These are phyloP conservation scores for Fraxinus dipetala DNA, from an alignment of 305 asterid genomes.

Conservation along the genomic window DNA sequence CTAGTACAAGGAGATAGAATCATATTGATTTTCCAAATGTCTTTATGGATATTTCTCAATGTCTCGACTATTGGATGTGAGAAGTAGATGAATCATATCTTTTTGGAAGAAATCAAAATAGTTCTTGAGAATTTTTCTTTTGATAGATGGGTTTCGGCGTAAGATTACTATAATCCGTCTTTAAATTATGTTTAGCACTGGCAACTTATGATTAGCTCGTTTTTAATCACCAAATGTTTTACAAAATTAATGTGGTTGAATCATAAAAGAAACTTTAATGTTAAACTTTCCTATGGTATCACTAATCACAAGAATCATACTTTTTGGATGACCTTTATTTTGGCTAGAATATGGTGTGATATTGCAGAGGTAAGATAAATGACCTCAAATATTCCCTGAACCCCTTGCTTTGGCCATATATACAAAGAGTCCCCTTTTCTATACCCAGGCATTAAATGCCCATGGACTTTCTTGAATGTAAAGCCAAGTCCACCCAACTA, in stretches of 20 bases:
- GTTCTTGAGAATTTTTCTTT: background rate
- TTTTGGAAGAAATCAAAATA: background rate
- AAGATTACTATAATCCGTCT: background rate
- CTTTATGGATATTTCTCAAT: background rate
- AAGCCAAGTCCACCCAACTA: slow-evolving; percentile 34
- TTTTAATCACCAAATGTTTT: background rate
- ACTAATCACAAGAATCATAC: background rate
- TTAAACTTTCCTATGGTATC: background rate
- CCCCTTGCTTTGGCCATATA: background rate
- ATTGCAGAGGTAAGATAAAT: background rate
- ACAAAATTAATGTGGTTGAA: background rate
- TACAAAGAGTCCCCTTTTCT: slow-evolving; percentile 5
- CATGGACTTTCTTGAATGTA: slow-evolving; percentile 30
- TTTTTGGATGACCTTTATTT: background rate
- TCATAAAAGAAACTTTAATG: background rate
- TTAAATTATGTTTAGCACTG: background rate
- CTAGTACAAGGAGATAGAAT: background rate
- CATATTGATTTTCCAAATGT: background rate
- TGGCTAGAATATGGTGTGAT: background rate
- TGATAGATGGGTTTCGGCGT: background rate
- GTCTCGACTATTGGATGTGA: background rate
- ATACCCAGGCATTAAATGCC: slow-evolving; percentile 28
- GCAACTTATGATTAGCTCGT: background rate
- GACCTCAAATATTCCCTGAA: background rate
- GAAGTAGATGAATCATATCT: background rate